phyloP scores from a whole-genome alignment of 148 eudicot genomes.

The Mesembryanthemum crystallinum region DNA sequence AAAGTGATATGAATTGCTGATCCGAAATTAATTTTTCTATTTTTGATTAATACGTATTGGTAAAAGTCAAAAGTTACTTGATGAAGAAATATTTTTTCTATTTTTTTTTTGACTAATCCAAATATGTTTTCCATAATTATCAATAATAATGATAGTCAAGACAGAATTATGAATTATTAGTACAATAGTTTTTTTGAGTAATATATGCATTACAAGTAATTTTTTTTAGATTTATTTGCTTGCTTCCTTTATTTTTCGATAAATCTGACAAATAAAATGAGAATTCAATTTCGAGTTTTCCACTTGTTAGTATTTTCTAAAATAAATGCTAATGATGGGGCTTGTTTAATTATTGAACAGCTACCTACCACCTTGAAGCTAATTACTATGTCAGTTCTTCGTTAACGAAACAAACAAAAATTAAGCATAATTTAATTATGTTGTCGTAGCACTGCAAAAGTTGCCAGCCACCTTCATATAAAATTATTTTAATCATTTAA shows the following conservation, averaged over 20 bases:
- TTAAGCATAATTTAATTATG: constrained; percentile 6
- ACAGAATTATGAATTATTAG: too few relatives aligned
- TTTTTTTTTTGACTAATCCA: too few relatives aligned
- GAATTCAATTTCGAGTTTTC: background rate
- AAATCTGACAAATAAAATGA: background rate
- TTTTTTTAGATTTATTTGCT: background rate
- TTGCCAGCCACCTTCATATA: background rate
- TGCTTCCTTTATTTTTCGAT: background rate
- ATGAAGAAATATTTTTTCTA: too few relatives aligned
- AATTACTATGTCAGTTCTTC: background rate
- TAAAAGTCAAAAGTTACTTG: too few relatives aligned
- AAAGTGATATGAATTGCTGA: too few relatives aligned
- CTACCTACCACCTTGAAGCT: constrained; percentile 13
- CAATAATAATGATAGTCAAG: too few relatives aligned
- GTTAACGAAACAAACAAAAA: background rate
- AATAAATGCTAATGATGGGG: background rate
- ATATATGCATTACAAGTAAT: background rate
- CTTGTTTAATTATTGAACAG: background rate
- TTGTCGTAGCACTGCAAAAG: background rate
- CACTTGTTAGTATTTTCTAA: too few relatives aligned
- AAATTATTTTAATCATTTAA: background rate
- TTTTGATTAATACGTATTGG: too few relatives aligned
- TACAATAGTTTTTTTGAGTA: background rate
- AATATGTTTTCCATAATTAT: too few relatives aligned
- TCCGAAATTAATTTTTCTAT: too few relatives aligned